A percentile compares a stretch with the other conserved stretches of the same genome.
Conservation (phyloP, 2,329 filamentous ascomycete species). For the Cercospora canescens region DNA sequence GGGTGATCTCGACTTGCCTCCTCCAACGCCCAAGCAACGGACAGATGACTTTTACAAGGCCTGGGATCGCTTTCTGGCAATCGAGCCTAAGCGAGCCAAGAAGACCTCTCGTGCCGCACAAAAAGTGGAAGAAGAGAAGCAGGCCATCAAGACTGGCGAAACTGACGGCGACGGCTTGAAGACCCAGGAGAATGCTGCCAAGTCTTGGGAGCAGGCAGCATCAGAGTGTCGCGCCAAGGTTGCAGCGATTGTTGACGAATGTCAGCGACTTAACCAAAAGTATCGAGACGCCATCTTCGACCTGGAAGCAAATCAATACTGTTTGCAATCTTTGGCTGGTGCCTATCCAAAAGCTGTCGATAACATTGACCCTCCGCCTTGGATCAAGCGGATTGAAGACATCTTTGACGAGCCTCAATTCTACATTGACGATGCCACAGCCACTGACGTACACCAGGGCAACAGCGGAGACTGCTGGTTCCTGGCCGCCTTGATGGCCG, state of each 20-base stretch:
- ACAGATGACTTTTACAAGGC: constrained; percentile 31
- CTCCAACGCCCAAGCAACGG: constrained; percentile 14
- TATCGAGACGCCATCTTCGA: constrained; percentile 88
- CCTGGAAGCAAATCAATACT: constrained; percentile 64
- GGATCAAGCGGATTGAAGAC: constrained; percentile 36
- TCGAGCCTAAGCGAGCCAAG: constrained; percentile 32
- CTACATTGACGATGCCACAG: constrained; percentile 70
- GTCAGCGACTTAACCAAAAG: constrained; percentile 76
- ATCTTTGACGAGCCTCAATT: constrained; percentile 52
- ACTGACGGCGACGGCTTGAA: constrained; percentile 25
- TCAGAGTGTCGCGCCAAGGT: constrained; percentile 66
- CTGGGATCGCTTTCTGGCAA: constrained; percentile 35
- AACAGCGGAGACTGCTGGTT: constrained; percentile 83
- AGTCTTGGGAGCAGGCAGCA: constrained; percentile 71
- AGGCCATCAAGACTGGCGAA: constrained; percentile 18
- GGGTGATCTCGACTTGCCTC: constrained; percentile 8
- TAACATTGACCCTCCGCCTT: constrained; percentile 31
- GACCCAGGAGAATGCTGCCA: constrained; percentile 30
- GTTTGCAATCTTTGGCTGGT: constrained; percentile 32
- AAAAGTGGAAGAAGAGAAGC: constrained; percentile 25
- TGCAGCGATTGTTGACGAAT: constrained; percentile 61
- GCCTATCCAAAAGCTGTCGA: constrained; percentile 24
- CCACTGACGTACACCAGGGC: constrained; percentile 78
- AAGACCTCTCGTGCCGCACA: constrained; percentile 22
- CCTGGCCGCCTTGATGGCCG: constrained; percentile 74